Conservation (phyloP, 2,329 filamentous ascomycete species). For the Neonectria faginata region DNA sequence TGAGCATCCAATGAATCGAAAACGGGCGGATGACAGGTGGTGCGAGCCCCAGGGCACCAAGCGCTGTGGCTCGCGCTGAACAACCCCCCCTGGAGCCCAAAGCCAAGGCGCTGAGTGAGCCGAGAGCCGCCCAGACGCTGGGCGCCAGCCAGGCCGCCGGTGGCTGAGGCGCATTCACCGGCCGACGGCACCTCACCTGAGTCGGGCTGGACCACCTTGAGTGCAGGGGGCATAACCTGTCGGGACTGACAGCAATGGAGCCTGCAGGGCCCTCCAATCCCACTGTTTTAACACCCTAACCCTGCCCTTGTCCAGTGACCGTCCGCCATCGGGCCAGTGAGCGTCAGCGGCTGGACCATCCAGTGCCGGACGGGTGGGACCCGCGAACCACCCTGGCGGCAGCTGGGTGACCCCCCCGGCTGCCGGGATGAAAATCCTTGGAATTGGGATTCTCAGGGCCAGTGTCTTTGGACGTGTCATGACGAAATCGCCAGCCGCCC, state of each 20-base stretch:
- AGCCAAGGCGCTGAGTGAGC: slow-evolving; percentile 16
- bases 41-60: neutral
- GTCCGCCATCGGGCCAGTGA: neutral
- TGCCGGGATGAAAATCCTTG: slow-evolving; percentile 12
- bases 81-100: neutral
- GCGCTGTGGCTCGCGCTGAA: slow-evolving; percentile 7
- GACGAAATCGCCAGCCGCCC: slow-evolving; percentile 20
- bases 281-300: neutral
- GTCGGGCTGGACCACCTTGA: too few relatives aligned
- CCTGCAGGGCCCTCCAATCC: too few relatives aligned
- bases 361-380: slow-evolving; percentile 23
- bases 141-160: slow-evolving; percentile 3
- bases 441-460: slow-evolving; percentile 24
- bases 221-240: neutral
- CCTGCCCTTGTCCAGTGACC: too few relatives aligned
- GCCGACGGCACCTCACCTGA: too few relatives aligned
- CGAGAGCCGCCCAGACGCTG: slow-evolving; percentile 20
- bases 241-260: too few relatives aligned
- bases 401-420: neutral
- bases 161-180: neutral
- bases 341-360: slow-evolving; percentile 11
- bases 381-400: slow-evolving; percentile 6
- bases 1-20: neutral
- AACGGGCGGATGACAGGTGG: neutral
- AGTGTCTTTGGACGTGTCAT: slow-evolving; percentile 1